Evolutionary conservation across 2,329 filamentous ascomycete genomes (phyloP).

Genomic region (Stachybotrys chlorohalonatus): DNA sequence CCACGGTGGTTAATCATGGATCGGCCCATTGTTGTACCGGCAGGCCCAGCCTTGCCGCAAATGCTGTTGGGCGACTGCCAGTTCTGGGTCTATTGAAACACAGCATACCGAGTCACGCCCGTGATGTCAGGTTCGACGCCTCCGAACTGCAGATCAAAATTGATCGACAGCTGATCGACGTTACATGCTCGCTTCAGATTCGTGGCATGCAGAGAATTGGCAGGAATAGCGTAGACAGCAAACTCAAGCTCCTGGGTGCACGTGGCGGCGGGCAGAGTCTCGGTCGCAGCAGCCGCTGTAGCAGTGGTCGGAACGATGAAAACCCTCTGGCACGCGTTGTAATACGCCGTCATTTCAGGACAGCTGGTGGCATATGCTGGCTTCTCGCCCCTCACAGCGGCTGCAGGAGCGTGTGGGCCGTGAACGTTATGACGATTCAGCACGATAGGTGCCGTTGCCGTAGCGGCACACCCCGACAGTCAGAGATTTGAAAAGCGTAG

Average conservation of each 20-base stretch:
- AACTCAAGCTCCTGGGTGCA: not conserved
- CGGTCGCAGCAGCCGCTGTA: not conserved
- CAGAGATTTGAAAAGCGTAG: not conserved
- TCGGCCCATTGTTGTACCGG: not conserved
- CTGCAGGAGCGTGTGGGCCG: not conserved
- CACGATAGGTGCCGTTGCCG: not conserved
- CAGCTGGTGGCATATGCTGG: slow-evolving; percentile 9
- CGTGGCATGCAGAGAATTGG: not conserved
- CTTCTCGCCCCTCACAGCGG: not conserved
- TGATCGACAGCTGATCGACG: not conserved
- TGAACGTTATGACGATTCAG: not conserved
- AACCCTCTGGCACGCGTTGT: slow-evolving; percentile 9
- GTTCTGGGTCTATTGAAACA: not conserved
- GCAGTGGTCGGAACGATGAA: not conserved
- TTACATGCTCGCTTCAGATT: not conserved
- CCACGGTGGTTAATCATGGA: not conserved
- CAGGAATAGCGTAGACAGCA: not conserved
- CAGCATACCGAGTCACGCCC: not conserved
- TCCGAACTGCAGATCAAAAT: not conserved
- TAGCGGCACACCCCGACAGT: not conserved
- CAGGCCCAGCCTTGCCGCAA: not conserved
- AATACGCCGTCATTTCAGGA: slow-evolving; percentile 6
- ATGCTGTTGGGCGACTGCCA: not conserved
- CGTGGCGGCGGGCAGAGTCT: not conserved
- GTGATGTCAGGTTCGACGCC: not conserved